Conservation (phyloP, 208 protist genomes). For the Perkinsela sp. region DNA sequence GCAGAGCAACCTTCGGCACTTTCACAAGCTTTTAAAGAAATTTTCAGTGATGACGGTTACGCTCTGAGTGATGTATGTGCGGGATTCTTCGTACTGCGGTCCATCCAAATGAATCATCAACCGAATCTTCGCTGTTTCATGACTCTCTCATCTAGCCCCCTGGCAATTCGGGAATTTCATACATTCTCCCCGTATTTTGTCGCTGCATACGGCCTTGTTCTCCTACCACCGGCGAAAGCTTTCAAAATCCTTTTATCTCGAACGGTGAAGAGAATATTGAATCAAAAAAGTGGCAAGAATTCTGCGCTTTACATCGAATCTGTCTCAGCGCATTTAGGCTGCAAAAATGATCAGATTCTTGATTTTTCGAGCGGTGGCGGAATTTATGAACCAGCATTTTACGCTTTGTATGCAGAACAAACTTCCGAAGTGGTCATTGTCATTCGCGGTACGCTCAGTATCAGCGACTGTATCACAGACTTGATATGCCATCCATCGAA, state of each 20-base stretch:
- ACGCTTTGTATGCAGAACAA: constrained; percentile 8
- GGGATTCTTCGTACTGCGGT: too few relatives aligned
- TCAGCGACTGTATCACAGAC: constrained; percentile 47
- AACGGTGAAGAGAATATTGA: too few relatives aligned
- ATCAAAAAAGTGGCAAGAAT: not conserved
- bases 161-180: not conserved
- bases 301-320: not conserved
- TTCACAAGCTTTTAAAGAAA: too few relatives aligned
- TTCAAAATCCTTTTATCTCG: not conserved
- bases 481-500: constrained; percentile 15
- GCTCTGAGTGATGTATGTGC: too few relatives aligned
- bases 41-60: too few relatives aligned
- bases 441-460: constrained; percentile 51
- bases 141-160: too few relatives aligned
- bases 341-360: not conserved
- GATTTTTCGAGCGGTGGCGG: not conserved
- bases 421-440: constrained; percentile 20
- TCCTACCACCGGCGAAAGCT: not conserved
- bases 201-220: not conserved
- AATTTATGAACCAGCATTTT: constrained; percentile 36
- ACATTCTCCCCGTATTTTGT: not conserved
- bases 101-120: too few relatives aligned
- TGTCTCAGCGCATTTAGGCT: not conserved
- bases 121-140: too few relatives aligned
- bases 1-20: too few relatives aligned